Percentiles rank a stretch among this genome's conserved stretches.
Evolutionary conservation across 1,139 yeast species (phyloP).

Genomic region (Kodamaea derodonti): DNA sequence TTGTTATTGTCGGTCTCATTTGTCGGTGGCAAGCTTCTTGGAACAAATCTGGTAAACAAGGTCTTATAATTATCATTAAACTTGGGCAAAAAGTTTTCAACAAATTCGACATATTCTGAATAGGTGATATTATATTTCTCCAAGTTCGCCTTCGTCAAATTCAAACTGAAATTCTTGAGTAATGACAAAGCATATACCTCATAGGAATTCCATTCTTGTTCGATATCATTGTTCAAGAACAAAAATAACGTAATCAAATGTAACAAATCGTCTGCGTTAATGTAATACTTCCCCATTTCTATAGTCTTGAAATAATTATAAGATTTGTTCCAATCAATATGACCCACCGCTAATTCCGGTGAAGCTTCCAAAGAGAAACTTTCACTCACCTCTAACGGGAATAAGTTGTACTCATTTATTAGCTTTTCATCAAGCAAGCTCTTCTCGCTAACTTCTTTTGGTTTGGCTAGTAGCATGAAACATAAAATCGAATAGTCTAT

Average conservation of each 20-base stretch:
- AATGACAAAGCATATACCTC: slow-evolving; percentile 31
- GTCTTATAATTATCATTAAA: slow-evolving; percentile 14
- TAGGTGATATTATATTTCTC: slow-evolving; percentile 22
- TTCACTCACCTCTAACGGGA: slow-evolving; percentile 3
- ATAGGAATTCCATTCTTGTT: slow-evolving; percentile 29
- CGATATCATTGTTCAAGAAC: slow-evolving; percentile 10
- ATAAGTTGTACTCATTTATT: slow-evolving; percentile 4
- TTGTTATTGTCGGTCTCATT: neutral
- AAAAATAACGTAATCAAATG: slow-evolving; percentile 8
- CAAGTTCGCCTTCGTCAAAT: slow-evolving; percentile 20
- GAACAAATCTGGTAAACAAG: neutral
- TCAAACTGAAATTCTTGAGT: slow-evolving; percentile 43
- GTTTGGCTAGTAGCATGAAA: slow-evolving; percentile 6
- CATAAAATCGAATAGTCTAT: slow-evolving; percentile 6
- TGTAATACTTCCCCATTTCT: slow-evolving; percentile 25
- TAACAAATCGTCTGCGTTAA: slow-evolving; percentile 26
- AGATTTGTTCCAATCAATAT: slow-evolving; percentile 7
- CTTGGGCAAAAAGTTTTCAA: slow-evolving; percentile 29
- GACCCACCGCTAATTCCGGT: slow-evolving; percentile 2
- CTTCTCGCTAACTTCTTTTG: slow-evolving; percentile 3
- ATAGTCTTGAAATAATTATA: slow-evolving; percentile 19
- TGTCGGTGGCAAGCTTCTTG: neutral
- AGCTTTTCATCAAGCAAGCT: slow-evolving; percentile 6
- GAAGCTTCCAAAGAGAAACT: slow-evolving; percentile 2
- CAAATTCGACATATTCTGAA: slow-evolving; percentile 28